Percentiles rank a stretch among this genome's conserved stretches.
Evolutionary conservation across 495 filamentous ascomycete species (phyloP).

Genomic region (Sporormia fimetaria): DNA sequence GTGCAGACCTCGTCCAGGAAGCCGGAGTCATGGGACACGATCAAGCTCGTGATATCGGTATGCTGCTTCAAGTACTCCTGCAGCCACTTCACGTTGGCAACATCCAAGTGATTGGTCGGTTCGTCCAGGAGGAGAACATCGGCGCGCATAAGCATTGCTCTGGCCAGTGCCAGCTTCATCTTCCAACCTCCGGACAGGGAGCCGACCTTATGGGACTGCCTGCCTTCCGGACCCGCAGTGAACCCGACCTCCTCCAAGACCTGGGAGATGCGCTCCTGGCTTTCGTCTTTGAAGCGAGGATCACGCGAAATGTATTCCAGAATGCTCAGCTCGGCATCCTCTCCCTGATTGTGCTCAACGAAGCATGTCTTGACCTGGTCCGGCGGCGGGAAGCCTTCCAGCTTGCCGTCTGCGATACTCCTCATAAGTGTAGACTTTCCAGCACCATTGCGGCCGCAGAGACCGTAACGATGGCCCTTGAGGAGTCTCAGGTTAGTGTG

Average conservation of each 20-base stretch:
- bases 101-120: constrained; percentile 97
- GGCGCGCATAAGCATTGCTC: constrained; percentile 91
- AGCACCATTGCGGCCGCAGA: constrained; percentile 92
- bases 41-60: constrained; percentile 93
- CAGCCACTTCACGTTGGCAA: constrained; percentile 91
- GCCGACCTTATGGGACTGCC: constrained; percentile 76
- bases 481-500: constrained; percentile 91
- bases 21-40: constrained; percentile 94
- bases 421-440: constrained; percentile 98
- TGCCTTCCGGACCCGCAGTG: constrained; percentile 75
- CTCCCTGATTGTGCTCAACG: constrained; percentile 96
- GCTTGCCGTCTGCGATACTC: constrained; percentile 86
- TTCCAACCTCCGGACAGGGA: constrained; percentile 99
- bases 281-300: constrained; percentile 62
- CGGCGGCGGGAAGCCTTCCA: constrained; percentile 90
- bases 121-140: constrained; percentile 95
- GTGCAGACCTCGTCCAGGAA: constrained; percentile 97
- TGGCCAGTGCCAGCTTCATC: constrained; percentile 96
- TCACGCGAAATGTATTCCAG: constrained; percentile 82
- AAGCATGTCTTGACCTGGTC: constrained; percentile 91
- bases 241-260: constrained; percentile 90
- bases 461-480: constrained; percentile 93
- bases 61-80: constrained; percentile 90
- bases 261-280: constrained; percentile 62
- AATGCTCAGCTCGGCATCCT: constrained; percentile 91